Evolutionary conservation across 768 basidiomycete genomes (phyloP), one percentile per base, ranked within the genome.

Genomic region (Melanogaster broomeanus): DNA sequence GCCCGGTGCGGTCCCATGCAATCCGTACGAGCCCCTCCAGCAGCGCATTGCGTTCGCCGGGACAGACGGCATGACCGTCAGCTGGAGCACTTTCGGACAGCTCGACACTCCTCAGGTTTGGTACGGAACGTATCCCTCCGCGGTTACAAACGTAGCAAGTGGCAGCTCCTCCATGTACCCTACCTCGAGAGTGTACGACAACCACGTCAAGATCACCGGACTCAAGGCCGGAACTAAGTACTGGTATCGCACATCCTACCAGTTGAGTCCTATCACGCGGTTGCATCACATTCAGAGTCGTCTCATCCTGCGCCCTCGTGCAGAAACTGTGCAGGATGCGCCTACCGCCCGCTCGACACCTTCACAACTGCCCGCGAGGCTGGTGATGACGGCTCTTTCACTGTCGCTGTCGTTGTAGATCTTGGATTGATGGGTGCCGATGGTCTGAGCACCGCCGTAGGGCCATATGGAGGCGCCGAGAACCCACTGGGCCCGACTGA

Each of bases 341-440:
- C 64, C 6, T 66, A 66, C 46, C 52, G 62, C 18, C 1, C 58
- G 1, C 49, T 49, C 2, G 65, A 66, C 8, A 67, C 60, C 10
- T 66, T 66, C 15, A 62, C 48, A 13, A 67, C 65, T 40, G 49
- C 64, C 0, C 64, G 40, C 42, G 45, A 42, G 24, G 48, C 53
- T 4, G 65, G 65, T 3, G 57, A 62, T 18, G 58, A 62, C 1
- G 41, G 46, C 2, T 12, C 60, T 0, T 66, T 66, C 47, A 48
- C 58, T n/a, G 19, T 66, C 6, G 64, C 65, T 13, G 58, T 66
- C 30, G 56, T 60, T 27, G n/a, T 62, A 3, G 57, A 64, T 53
- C 65, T 67, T n/a, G 62, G 65, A 24, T 58, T 66, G 28, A 66
- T 62, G 64, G 64, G 62, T 28, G 51, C 54, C 2, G 58, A 64